A percentile compares a stretch with the other conserved stretches of the same genome.
These are phyloP conservation scores for Mucor mucedo DNA, from an alignment of 371 early-diverging fungal species.

Conservation along the genomic window DNA sequence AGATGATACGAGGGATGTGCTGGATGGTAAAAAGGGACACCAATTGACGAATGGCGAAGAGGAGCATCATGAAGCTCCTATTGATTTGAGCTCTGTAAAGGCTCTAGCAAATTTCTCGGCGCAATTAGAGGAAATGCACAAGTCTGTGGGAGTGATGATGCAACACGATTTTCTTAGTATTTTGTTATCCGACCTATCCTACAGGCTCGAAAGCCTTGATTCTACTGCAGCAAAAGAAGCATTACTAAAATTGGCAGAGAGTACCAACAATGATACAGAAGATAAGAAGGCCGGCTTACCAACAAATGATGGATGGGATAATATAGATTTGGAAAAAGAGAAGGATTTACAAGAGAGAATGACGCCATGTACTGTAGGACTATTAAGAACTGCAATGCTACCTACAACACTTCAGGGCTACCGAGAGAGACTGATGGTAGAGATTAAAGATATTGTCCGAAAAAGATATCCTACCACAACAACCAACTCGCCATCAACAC, in stretches of 20 bases:
- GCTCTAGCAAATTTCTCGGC: conserved; percentile 65
- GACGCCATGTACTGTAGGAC: conserved; percentile 72
- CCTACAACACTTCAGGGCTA: conserved; percentile 71
- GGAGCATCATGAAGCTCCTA: conserved; percentile 12
- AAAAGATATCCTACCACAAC: conserved; percentile 43
- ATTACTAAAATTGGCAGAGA: conserved; percentile 9
- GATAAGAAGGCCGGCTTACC: neutral
- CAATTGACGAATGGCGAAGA: neutral
- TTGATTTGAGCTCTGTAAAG: conserved; percentile 65
- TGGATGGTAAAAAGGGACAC: conserved; percentile 47
- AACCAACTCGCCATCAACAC: neutral
- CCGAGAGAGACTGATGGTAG: conserved; percentile 71
- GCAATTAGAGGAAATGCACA: conserved; percentile 71
- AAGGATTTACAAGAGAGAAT: conserved; percentile 62
- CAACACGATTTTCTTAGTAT: conserved; percentile 73
- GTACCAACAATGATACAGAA: neutral
- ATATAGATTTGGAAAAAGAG: conserved; percentile 41
- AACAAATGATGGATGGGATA: conserved; percentile 14
- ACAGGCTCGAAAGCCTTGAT: conserved; percentile 19
- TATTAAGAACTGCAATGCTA: conserved; percentile 76
- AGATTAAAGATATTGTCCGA: conserved; percentile 77
- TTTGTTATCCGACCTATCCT: conserved; percentile 62
- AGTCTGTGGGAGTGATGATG: conserved; percentile 73
- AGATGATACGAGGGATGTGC: conserved; percentile 67
- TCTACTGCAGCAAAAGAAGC: conserved; percentile 9